Evolutionary conservation across 2,329 filamentous ascomycete genomes (phyloP).

Genomic region (Lecanicillium sp.): DNA sequence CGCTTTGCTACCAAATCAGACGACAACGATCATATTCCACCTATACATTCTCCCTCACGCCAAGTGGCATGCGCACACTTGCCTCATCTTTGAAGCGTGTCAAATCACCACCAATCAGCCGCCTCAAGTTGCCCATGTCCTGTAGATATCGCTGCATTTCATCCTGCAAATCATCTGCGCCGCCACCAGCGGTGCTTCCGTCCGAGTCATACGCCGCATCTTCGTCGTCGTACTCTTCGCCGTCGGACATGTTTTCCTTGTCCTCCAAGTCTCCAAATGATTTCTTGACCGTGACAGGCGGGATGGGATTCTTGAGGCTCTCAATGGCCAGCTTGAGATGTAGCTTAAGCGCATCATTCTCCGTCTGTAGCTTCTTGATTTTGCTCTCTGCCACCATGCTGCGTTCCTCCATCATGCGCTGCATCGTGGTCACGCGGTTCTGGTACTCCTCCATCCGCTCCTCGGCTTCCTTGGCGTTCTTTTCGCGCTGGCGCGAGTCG

Average conservation of each 20-base stretch:
- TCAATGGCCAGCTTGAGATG: slow-evolving; percentile 82
- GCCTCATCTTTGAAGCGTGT: slow-evolving; percentile 56
- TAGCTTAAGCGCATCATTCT: slow-evolving; percentile 82
- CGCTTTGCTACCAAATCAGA: slow-evolving; percentile 13
- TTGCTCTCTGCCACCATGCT: slow-evolving; percentile 87
- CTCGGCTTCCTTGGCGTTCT: slow-evolving; percentile 68
- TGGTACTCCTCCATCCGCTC: slow-evolving; percentile 93
- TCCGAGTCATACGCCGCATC: slow-evolving; percentile 45
- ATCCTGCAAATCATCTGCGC: slow-evolving; percentile 59
- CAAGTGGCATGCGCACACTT: slow-evolving; percentile 44
- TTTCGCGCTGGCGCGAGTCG: slow-evolving; percentile 58
- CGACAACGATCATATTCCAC: not conserved
- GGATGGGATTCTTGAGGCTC: slow-evolving; percentile 87
- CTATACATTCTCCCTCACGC: slow-evolving; percentile 32
- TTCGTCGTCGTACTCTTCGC: slow-evolving; percentile 56
- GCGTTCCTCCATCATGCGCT: slow-evolving; percentile 92
- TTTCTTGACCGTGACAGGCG: slow-evolving; percentile 37
- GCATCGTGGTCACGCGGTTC: slow-evolving; percentile 78
- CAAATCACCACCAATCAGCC: slow-evolving; percentile 68
- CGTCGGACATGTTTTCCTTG: slow-evolving; percentile 25
- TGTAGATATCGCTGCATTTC: slow-evolving; percentile 77
- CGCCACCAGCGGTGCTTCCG: slow-evolving; percentile 34
- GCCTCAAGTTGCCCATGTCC: slow-evolving; percentile 63
- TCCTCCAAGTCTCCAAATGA: slow-evolving; percentile 12
- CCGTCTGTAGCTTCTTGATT: slow-evolving; percentile 78